These are phyloP conservation scores for Coemansia sp. DNA, from an alignment of 192 early-diverging fungal species.

Conservation along the genomic window DNA sequence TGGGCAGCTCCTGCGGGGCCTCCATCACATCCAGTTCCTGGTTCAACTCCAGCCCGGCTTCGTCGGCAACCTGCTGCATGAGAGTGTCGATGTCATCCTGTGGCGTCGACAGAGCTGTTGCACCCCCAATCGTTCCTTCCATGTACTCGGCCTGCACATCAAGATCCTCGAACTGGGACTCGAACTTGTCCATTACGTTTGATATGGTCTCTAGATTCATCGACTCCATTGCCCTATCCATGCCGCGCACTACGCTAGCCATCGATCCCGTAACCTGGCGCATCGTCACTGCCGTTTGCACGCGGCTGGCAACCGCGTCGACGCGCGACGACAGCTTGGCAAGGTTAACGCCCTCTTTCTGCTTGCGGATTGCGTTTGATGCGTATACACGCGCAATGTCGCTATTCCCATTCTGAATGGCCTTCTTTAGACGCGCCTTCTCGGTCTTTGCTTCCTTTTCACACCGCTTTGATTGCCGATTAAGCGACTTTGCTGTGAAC, in stretches of 20 bases:
- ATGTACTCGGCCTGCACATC: slow-evolving; percentile 98
- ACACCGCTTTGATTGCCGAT: slow-evolving; percentile 80
- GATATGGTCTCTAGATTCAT: slow-evolving; percentile 99
- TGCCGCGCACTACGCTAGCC: slow-evolving; percentile 85
- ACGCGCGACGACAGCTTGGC: slow-evolving; percentile 85
- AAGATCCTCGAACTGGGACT: slow-evolving; percentile 93
- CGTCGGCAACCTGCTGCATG: slow-evolving; percentile 96
- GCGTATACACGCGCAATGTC: slow-evolving; percentile 94
- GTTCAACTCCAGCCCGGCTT: slow-evolving; percentile 89
- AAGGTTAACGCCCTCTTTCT: slow-evolving; percentile 90
- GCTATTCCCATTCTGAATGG: slow-evolving; percentile 88
- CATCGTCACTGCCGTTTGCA: slow-evolving; percentile 96
- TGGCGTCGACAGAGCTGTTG: slow-evolving; percentile 84
- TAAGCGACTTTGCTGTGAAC: slow-evolving; percentile 90
- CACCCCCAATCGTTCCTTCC: slow-evolving; percentile 88
- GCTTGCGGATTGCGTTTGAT: slow-evolving; percentile 95
- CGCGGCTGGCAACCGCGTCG: slow-evolving; percentile 86
- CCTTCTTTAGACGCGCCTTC: slow-evolving; percentile 88
- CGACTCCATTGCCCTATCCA: slow-evolving; percentile 90
- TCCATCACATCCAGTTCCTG: slow-evolving; percentile 39
- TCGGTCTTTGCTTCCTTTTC: slow-evolving; percentile 82
- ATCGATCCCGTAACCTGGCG: slow-evolving; percentile 79
- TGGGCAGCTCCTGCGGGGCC: slow-evolving; percentile 57
- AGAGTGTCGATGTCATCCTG: slow-evolving; percentile 89
- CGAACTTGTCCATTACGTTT: slow-evolving; percentile 98